Conservation (phyloP, 2,329 filamentous ascomycete species). For the Teratosphaeria destructans region DNA sequence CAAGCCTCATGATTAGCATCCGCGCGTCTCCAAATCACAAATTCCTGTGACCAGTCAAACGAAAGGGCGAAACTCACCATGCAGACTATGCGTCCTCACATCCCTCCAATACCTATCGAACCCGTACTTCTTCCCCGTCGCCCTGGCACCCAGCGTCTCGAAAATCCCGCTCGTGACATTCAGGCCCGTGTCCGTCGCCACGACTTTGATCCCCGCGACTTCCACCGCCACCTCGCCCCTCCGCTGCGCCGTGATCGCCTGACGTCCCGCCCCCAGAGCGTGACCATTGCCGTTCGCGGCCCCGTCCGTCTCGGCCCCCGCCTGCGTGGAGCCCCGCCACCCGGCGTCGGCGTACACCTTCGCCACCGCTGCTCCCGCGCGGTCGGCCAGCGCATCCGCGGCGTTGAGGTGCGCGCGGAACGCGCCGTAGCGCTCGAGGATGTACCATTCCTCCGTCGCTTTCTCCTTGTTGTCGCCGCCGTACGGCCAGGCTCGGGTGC, state of each 20-base stretch:
- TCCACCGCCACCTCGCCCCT: conserved; percentile 53
- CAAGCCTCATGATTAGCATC: neutral
- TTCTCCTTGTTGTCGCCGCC: conserved; percentile 52
- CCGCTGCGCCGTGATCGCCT: conserved; percentile 40
- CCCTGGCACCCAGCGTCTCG: conserved; percentile 51
- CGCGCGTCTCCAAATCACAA: neutral
- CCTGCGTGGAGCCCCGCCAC: conserved; percentile 16
- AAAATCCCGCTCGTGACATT: conserved; percentile 52
- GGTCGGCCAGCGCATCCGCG: conserved; percentile 48
- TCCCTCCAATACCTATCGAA: conserved; percentile 58
- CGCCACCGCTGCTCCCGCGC: conserved; percentile 41
- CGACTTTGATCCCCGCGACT: conserved; percentile 53
- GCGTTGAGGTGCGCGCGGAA: conserved; percentile 53
- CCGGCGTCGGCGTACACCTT: conserved; percentile 33
- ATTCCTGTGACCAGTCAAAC: neutral
- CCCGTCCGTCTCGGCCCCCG: conserved; percentile 6
- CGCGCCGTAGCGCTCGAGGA: conserved; percentile 54
- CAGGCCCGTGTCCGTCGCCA: conserved; percentile 50
- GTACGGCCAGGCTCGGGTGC: conserved; percentile 54
- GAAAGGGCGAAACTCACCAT: conserved; percentile 27
- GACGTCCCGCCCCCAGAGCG: conserved; percentile 9
- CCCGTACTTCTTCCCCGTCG: conserved; percentile 48
- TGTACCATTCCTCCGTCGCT: conserved; percentile 50
- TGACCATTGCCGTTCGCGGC: conserved; percentile 11
- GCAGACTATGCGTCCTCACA: conserved; percentile 54